Percentiles rank a stretch among this genome's conserved stretches.
phyloP scores from a whole-genome alignment of 305 asterid genomes.

The Plantago lanceolata region DNA sequence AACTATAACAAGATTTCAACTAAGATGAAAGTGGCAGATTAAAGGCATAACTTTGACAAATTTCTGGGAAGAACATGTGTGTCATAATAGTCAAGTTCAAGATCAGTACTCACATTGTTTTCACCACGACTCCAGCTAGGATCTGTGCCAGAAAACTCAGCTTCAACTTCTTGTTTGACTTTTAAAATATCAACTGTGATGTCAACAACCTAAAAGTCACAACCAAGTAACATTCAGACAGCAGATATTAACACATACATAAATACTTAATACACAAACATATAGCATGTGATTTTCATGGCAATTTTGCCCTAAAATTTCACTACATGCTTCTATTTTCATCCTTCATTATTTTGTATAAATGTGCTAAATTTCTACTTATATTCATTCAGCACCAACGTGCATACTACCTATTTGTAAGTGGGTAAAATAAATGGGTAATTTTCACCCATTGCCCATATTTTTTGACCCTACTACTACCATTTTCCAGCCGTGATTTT shows the following conservation, averaged over 20 bases:
- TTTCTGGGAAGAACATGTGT: too few species aligned
- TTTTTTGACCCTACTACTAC: too few species aligned
- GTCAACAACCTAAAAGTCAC: slow-evolving; percentile 43
- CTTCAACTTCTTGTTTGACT: slow-evolving; percentile 76
- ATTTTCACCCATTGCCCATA: too few species aligned
- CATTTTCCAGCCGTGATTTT: too few species aligned
- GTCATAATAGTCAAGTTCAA: neutral
- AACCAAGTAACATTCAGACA: slow-evolving; percentile 4
- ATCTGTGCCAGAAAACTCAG: slow-evolving; percentile 68
- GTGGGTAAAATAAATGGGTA: too few species aligned
- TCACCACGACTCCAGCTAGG: slow-evolving; percentile 64
- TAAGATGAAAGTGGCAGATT: slow-evolving; percentile 3
- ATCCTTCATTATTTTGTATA: too few species aligned
- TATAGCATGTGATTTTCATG: neutral
- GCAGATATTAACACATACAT: neutral
- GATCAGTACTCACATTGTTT: slow-evolving; percentile 42
- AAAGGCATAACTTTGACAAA: neutral
- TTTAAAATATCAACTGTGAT: slow-evolving; percentile 60
- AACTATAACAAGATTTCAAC: neutral
- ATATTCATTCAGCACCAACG: too few species aligned
- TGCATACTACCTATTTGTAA: too few species aligned
- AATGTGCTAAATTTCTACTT: too few species aligned
- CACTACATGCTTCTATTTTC: too few species aligned
- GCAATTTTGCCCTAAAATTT: too few species aligned
- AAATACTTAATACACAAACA: slow-evolving; percentile 4